A percentile compares a stretch with the other conserved stretches of the same genome.
These are phyloP conservation scores for Didymella exigua DNA, from an alignment of 2,329 filamentous ascomycete species.

Conservation along the genomic window DNA sequence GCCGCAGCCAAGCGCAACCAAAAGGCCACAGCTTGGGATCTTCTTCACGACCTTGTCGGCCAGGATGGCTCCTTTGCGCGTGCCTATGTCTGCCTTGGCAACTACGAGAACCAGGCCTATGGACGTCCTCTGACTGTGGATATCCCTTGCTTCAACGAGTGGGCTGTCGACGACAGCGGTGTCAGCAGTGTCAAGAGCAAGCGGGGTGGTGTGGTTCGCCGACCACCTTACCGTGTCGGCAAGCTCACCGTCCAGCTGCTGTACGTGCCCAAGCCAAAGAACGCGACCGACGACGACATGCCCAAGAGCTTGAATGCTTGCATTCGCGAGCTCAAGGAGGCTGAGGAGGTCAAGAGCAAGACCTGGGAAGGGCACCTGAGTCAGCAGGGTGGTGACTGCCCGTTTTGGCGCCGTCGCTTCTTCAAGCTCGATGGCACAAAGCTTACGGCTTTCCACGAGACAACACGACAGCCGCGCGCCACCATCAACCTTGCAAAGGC, in stretches of 20 bases:
- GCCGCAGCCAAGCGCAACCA: constrained; percentile 60
- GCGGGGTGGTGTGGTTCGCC: constrained; percentile 72
- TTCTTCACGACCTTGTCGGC: constrained; percentile 83
- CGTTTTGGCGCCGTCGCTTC: constrained; percentile 98
- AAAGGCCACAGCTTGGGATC: constrained; percentile 79
- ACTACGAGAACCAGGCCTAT: constrained; percentile 86
- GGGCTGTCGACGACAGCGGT: constrained; percentile 83
- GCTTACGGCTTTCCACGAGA: constrained; percentile 93
- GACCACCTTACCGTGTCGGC: constrained; percentile 94
- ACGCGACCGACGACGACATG: constrained; percentile 90
- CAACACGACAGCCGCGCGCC: constrained; percentile 90
- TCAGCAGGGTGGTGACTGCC: constrained; percentile 97
- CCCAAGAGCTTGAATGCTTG: constrained; percentile 99
- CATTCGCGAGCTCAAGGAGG: constrained; percentile 89
- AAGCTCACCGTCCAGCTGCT: constrained; percentile 93
- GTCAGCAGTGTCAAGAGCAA: constrained; percentile 95
- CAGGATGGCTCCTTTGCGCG: constrained; percentile 93
- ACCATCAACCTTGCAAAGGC: constrained; percentile 97
- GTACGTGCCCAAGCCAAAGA: constrained; percentile 91
- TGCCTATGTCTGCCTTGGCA: constrained; percentile 90
- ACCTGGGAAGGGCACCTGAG: constrained; percentile 89
- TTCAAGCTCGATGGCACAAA: constrained; percentile 93
- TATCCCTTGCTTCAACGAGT: constrained; percentile 97
- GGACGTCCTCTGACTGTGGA: constrained; percentile 87
- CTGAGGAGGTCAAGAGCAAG: constrained; percentile 77